Conservation (phyloP, 805 yeast species). For the Ogataea trehalophila region DNA sequence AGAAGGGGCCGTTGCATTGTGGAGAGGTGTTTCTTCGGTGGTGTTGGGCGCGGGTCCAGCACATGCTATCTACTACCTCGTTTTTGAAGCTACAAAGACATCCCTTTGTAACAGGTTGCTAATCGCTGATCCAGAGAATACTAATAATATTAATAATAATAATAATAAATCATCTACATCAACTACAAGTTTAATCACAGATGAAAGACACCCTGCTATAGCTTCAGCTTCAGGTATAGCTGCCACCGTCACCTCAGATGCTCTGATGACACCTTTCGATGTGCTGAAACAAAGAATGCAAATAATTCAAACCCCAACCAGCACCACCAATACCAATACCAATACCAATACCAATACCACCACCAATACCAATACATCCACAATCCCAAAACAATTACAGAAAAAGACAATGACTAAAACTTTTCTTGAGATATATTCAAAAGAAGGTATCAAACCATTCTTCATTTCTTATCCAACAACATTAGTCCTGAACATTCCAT, state of each 20-base stretch:
- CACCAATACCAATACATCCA: background rate
- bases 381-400: too few species aligned
- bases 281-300: slow-evolving; percentile 96
- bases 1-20: slow-evolving; percentile 83
- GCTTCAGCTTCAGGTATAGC: slow-evolving; percentile 87
- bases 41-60: slow-evolving; percentile 99
- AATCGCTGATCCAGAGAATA: slow-evolving; percentile 22
- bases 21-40: slow-evolving; percentile 93
- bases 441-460: slow-evolving; percentile 75
- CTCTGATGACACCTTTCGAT: slow-evolving; percentile 96
- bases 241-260: slow-evolving; percentile 91
- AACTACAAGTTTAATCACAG: slow-evolving; percentile 43
- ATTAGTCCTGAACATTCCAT: slow-evolving; percentile 84
- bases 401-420: background rate
- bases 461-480: slow-evolving; percentile 94
- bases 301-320: slow-evolving; percentile 21
- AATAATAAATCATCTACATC: slow-evolving; percentile 17
- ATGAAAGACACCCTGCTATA: slow-evolving; percentile 70
- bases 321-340: too few species aligned
- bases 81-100: slow-evolving; percentile 78
- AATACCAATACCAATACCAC: slow-evolving; percentile 1
- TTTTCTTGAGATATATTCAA: slow-evolving; percentile 38
- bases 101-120: slow-evolving; percentile 36
- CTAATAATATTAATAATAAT: slow-evolving; percentile 6
- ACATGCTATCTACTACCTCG: slow-evolving; percentile 94